Conservation (phyloP, 306 rosid species). For the Oemleria cerasiformis region DNA sequence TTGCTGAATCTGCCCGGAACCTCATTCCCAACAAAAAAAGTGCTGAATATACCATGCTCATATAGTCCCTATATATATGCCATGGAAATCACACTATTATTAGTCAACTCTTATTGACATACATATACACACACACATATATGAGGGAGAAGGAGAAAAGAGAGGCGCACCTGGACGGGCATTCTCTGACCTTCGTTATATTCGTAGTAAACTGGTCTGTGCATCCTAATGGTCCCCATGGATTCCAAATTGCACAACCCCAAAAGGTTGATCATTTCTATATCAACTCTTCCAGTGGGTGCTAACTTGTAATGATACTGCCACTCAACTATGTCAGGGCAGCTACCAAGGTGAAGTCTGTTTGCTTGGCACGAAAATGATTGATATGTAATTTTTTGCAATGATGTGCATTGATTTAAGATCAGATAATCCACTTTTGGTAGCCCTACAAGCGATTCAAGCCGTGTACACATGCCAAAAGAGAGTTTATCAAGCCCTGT, state of each 20-base stretch:
- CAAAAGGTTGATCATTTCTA: neutral
- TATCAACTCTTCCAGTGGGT: neutral
- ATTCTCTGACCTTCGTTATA: neutral
- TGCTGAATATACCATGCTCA: no score
- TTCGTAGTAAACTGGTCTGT: neutral
- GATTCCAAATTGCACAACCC: neutral
- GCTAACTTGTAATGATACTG: accelerated
- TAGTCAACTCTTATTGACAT: neutral
- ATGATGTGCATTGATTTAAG: accelerated
- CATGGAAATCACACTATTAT: neutral
- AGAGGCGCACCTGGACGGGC: neutral
- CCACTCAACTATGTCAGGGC: neutral
- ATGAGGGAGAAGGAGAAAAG: neutral
- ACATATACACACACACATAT: neutral
- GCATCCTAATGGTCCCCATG: neutral
- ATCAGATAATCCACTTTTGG: accelerated
- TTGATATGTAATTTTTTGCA: neutral
- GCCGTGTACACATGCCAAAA: accelerated
- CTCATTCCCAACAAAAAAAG: no score
- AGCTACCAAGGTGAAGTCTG: accelerated
- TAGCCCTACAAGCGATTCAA: neutral
- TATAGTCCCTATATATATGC: no score
- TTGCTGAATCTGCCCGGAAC: no score
- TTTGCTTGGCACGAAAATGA: no score
- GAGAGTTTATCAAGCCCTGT: accelerated